A percentile compares a stretch with the other conserved stretches of the same genome.
Conservation (phyloP, 176 grass and related monocot species). For the Phoenix dactylifera region DNA sequence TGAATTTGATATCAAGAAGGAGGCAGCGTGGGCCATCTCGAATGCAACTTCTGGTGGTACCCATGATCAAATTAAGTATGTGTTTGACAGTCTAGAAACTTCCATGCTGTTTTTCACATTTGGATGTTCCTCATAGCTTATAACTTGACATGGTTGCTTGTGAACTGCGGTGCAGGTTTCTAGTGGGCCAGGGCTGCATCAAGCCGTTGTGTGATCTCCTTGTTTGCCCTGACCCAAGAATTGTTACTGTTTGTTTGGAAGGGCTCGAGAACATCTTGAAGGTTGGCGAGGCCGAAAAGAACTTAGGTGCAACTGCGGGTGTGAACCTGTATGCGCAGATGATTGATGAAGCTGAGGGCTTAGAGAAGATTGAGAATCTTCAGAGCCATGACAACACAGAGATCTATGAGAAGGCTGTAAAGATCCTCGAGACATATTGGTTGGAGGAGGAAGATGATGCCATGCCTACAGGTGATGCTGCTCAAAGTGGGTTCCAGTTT, state of each 20-base stretch:
- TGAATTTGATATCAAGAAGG: slow-evolving; percentile 9
- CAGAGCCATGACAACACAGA: slow-evolving; percentile 8
- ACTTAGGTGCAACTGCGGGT: not conserved
- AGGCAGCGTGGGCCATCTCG: slow-evolving; percentile 4
- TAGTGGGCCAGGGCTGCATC: slow-evolving; percentile 3
- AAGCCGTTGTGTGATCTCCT: slow-evolving; percentile 2
- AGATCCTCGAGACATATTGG: slow-evolving; percentile 9
- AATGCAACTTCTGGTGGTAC: slow-evolving; percentile 6
- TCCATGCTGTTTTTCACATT: not conserved
- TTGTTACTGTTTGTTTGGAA: slow-evolving; percentile 3
- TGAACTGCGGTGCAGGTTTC: not conserved
- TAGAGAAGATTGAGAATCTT: slow-evolving; percentile 9
- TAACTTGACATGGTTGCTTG: not conserved
- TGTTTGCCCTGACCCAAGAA: not conserved
- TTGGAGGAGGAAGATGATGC: slow-evolving; percentile 39
- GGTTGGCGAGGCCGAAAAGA: slow-evolving; percentile 4
- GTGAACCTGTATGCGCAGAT: slow-evolving; percentile 1
- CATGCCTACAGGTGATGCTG: slow-evolving; percentile 45
- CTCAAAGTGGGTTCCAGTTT: slow-evolving; percentile 50
- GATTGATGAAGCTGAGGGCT: slow-evolving; percentile 7
- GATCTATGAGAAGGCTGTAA: slow-evolving; percentile 6
- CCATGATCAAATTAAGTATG: slow-evolving; percentile 11
- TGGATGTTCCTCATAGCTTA: not conserved
- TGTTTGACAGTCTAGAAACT: not conserved
- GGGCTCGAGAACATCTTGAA: slow-evolving; percentile 5